phyloP scores from a whole-genome alignment of 202 grass and related monocot species.

The Elaeis oleifera region DNA sequence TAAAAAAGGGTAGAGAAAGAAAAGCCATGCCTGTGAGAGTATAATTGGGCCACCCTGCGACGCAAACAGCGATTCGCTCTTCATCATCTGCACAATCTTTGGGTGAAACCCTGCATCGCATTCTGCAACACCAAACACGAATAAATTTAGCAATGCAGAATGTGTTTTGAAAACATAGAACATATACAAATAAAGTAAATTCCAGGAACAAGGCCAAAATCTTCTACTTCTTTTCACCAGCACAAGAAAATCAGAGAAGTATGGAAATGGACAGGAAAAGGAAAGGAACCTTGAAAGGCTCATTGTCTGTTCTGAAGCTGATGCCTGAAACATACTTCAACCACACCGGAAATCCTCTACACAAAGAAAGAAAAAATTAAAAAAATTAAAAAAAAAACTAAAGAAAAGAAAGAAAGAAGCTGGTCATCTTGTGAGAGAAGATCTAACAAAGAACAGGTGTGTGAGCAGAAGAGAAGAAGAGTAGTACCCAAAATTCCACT shows the following conservation, averaged over 20 bases:
- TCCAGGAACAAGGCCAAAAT: not conserved
- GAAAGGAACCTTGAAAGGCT: slow-evolving; percentile 76
- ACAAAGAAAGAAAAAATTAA: slow-evolving; percentile 13
- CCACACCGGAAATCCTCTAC: slow-evolving; percentile 96
- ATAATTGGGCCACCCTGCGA: slow-evolving; percentile 97
- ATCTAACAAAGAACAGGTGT: not conserved
- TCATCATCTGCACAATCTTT: slow-evolving; percentile 93
- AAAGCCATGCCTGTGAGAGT: slow-evolving; percentile 69
- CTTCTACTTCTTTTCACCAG: not conserved
- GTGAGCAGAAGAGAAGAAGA: not conserved
- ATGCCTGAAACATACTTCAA: slow-evolving; percentile 97
- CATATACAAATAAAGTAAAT: not conserved
- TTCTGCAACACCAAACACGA: slow-evolving; percentile 38
- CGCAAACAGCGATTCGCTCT: slow-evolving; percentile 82
- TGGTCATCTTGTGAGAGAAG: not conserved
- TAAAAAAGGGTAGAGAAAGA: no score
- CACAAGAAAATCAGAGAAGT: not conserved
- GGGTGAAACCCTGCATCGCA: slow-evolving; percentile 90
- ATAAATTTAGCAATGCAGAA: not conserved
- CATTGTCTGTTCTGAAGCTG: slow-evolving; percentile 97
- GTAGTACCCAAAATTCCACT: slow-evolving; percentile 98
- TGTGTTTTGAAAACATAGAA: not conserved
- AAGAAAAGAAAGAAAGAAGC: not conserved
- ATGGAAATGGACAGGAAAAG: not conserved
- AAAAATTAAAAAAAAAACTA: slow-evolving; percentile 16